Evolutionary conservation across 495 filamentous ascomycete genomes (phyloP).

Genomic region (Annulohypoxylon maeteangense): DNA sequence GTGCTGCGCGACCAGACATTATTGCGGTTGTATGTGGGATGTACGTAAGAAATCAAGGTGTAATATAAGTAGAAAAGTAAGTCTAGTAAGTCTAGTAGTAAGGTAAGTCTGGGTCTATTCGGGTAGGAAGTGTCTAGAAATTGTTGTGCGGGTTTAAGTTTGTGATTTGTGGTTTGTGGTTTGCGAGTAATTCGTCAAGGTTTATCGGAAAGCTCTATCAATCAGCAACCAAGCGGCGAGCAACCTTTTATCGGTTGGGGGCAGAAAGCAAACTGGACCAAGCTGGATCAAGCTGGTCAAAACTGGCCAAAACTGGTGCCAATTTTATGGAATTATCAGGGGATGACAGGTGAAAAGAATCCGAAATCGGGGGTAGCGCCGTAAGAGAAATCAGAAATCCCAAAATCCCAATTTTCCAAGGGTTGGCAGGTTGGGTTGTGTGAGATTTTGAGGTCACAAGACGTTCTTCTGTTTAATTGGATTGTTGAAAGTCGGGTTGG

Average conservation of each 20-base stretch:
- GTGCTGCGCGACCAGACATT: slow-evolving; percentile 57
- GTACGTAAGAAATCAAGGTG: neutral
- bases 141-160: neutral
- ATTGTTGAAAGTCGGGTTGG: neutral
- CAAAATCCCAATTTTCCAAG: neutral
- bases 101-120: neutral
- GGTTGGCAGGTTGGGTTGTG: slow-evolving; percentile 4
- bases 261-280: slow-evolving; percentile 12
- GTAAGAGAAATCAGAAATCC: slow-evolving; percentile 6
- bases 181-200: slow-evolving; percentile 10
- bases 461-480: slow-evolving; percentile 32
- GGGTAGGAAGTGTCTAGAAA: neutral
- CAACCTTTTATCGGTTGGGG: slow-evolving; percentile 20
- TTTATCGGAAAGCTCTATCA: slow-evolving; percentile 10
- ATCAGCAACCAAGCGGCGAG: slow-evolving; percentile 17
- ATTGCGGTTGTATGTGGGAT: slow-evolving; percentile 26
- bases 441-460: slow-evolving; percentile 32
- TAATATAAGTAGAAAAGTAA: neutral
- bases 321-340: slow-evolving; percentile 37
- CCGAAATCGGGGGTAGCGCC: slow-evolving; percentile 35
- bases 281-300: neutral
- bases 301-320: neutral
- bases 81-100: neutral
- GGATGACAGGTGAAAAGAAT: slow-evolving; percentile 19
- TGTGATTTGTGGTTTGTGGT: slow-evolving; percentile 1